A percentile compares a stretch with the other conserved stretches of the same genome.
Evolutionary conservation across 306 rosid genomes (phyloP).

Genomic region (Ormosia emarginata): DNA sequence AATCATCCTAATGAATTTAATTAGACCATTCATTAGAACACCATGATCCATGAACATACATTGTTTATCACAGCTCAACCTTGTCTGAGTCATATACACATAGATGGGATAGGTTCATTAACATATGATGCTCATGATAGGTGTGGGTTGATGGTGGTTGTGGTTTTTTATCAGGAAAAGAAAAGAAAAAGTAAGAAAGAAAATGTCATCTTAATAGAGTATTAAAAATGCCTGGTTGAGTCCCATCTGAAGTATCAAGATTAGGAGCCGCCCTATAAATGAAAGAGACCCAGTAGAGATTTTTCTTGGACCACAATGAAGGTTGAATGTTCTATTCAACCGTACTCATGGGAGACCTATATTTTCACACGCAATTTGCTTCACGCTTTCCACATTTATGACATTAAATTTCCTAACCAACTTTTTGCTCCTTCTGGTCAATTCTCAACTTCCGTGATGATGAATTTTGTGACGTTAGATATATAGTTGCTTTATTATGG

Average conservation of each 20-base stretch:
- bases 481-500: neutral
- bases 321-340: conserved; percentile 4
- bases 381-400: neutral
- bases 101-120: conserved; percentile 13
- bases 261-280: conserved; percentile 77
- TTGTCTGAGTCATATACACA: neutral
- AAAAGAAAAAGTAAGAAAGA: neutral
- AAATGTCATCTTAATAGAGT: neutral
- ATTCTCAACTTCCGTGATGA: conserved; percentile 3
- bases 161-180: neutral
- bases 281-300: conserved; percentile 6
- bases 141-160: neutral
- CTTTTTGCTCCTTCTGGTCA: conserved; percentile 21
- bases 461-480: neutral
- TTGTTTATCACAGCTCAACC: neutral
- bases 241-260: neutral
- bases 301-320: conserved; percentile 25
- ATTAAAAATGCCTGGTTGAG: conserved; percentile 6
- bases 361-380: conserved; percentile 15
- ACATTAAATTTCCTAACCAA: conserved; percentile 45
- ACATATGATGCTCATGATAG: neutral
- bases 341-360: neutral
- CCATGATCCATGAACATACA: neutral
- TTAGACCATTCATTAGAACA: neutral
- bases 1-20: neutral